Percentiles rank a stretch among this genome's conserved stretches.
Evolutionary conservation across 2,329 filamentous ascomycete species (phyloP).

Genomic region (Neonectria ditissima): DNA sequence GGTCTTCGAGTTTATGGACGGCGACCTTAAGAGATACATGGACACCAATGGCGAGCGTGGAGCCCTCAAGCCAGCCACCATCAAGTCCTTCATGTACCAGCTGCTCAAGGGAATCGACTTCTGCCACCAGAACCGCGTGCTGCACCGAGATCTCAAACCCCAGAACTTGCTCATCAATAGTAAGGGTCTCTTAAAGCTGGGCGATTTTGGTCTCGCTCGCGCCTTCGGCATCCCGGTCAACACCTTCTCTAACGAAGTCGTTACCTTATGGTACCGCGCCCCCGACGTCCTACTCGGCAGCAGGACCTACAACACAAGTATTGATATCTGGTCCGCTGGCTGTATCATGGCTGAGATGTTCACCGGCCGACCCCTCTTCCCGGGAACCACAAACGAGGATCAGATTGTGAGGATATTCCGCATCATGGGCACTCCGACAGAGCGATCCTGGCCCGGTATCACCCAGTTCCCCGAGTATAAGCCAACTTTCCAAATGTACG

Average conservation of each 20-base stretch:
- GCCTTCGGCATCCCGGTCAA: conserved; percentile 98
- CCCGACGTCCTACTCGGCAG: conserved; percentile 95
- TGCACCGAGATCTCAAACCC: conserved; percentile 95
- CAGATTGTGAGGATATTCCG: conserved; percentile 97
- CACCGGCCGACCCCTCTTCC: conserved; percentile 93
- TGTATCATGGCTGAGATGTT: conserved; percentile 99
- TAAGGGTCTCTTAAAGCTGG: conserved; percentile 90
- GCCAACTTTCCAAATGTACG: conserved; percentile 91
- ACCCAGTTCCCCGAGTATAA: conserved; percentile 98
- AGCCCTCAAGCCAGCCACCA: conserved; percentile 86
- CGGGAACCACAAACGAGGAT: conserved; percentile 97
- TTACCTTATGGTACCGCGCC: conserved; percentile 97
- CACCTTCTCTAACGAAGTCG: conserved; percentile 97
- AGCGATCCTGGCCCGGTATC: conserved; percentile 95
- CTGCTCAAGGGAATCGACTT: conserved; percentile 95
- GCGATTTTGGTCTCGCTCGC: conserved; percentile 92
- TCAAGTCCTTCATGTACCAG: conserved; percentile 99
- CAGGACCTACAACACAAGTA: conserved; percentile 98
- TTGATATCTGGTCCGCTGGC: conserved; percentile 98
- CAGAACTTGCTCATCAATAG: conserved; percentile 97
- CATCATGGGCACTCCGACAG: conserved; percentile 97
- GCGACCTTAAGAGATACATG: conserved; percentile 99
- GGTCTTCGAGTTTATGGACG: conserved; percentile 99
- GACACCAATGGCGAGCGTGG: conserved; percentile 91
- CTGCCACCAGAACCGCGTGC: conserved; percentile 95